These are phyloP conservation scores for Allomyces macrogynus DNA, from an alignment of 192 early-diverging fungal species.

Conservation along the genomic window DNA sequence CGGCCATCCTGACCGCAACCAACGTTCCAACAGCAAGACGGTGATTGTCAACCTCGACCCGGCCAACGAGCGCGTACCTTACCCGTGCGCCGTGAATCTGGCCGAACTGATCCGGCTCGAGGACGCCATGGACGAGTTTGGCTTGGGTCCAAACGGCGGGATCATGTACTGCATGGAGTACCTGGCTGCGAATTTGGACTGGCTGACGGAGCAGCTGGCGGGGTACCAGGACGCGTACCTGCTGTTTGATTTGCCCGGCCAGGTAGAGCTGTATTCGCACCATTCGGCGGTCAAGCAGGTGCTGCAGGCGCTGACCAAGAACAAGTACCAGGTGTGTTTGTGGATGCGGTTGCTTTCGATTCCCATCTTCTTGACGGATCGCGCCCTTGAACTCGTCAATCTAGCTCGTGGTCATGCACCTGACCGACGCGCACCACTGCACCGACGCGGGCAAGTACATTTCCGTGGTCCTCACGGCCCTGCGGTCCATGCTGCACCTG, in stretches of 20 bases:
- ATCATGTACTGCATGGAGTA: slow-evolving; percentile 42
- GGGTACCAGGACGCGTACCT: slow-evolving; percentile 22
- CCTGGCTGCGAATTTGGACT: slow-evolving; percentile 37
- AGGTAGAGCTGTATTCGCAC: slow-evolving; percentile 38
- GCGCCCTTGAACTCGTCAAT: not conserved
- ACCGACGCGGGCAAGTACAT: slow-evolving; percentile 82
- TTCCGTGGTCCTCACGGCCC: slow-evolving; percentile 66
- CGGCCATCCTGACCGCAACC: slow-evolving; percentile 1
- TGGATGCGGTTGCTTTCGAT: too few species aligned
- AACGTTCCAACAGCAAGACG: slow-evolving; percentile 4
- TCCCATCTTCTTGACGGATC: too few species aligned
- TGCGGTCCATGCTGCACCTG: slow-evolving; percentile 50
- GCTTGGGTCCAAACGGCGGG: slow-evolving; percentile 36
- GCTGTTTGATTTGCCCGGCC: slow-evolving; percentile 36
- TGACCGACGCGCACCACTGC: slow-evolving; percentile 83
- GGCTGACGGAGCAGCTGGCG: slow-evolving; percentile 19
- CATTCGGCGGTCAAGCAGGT: not conserved
- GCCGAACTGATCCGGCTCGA: slow-evolving; percentile 28
- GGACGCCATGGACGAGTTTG: slow-evolving; percentile 26
- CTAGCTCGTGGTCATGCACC: slow-evolving; percentile 55
- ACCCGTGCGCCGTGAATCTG: slow-evolving; percentile 22
- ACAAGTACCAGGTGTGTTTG: too few species aligned
- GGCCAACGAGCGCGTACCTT: slow-evolving; percentile 35
- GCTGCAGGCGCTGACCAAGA: not conserved
- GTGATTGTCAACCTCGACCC: slow-evolving; percentile 36